These are phyloP conservation scores for Trapa incisa DNA, from an alignment of 345 rosid genomes.

Conservation along the genomic window DNA sequence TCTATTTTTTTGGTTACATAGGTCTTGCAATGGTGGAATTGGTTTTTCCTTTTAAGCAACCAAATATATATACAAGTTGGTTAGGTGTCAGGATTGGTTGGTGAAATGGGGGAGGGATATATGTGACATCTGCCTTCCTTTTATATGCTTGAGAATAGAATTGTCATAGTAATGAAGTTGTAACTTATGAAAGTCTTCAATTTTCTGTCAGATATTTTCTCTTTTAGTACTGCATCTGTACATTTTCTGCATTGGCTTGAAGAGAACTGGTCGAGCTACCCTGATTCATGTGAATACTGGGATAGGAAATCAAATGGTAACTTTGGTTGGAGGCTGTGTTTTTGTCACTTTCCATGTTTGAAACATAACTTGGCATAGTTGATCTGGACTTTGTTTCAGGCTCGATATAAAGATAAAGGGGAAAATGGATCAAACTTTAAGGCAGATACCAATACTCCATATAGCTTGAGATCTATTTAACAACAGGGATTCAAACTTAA, in stretches of 20 bases:
- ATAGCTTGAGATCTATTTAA: background rate
- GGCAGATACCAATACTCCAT: background rate
- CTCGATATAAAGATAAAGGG: background rate
- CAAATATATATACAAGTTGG: background rate
- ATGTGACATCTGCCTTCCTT: background rate
- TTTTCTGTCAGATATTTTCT: background rate
- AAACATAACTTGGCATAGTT: background rate
- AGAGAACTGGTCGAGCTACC: background rate
- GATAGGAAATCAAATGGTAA: background rate
- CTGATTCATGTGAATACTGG: background rate
- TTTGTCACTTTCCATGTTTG: background rate
- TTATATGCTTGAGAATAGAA: constrained; percentile 5
- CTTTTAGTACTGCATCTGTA: background rate
- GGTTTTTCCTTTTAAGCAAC: background rate
- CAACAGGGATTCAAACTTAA: background rate
- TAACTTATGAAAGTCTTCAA: background rate
- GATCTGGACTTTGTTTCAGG: background rate
- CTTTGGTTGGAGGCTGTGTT: background rate
- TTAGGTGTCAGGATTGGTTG: background rate
- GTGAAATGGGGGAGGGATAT: background rate
- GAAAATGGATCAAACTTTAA: background rate
- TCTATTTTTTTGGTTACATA: background rate
- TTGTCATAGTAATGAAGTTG: background rate
- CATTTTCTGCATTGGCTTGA: background rate
- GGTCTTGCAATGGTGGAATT: background rate